Evolutionary conservation across 139 green algal species (phyloP), one percentile per base, ranked within the genome.

Genomic region (Closterium sp.): DNA sequence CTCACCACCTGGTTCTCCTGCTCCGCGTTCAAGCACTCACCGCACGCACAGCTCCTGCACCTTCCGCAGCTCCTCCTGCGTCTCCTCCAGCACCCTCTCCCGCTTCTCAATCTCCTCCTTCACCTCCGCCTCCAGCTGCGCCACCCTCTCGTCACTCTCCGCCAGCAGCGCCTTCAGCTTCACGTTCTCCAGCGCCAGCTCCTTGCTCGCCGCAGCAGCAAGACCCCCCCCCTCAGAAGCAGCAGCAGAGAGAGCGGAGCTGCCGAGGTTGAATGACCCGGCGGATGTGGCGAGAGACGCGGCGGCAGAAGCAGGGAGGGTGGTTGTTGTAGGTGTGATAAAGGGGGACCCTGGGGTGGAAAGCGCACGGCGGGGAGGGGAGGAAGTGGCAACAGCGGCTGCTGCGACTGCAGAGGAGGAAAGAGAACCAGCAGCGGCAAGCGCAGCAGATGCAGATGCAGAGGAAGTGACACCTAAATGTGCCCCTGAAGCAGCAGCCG

Each of bases 1-100:
- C 94, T 87, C 55, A 96, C 43, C 89, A 96, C 88, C 88, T 93
- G 88, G 88, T 93, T 93, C 81, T 95, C 89, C 92, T 94, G 90
- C 85, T 91, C 90, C 89, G 92, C 55, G 23, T 93, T 34, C 30
- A n/a, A n/a, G n/a, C 43, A 66, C 55, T 76, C 55, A 76, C 55
- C 55, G 55, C 4, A 19, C 55, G 55, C 55, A 76, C 55, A 76
- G 55, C 55, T 76, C 55, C 55, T 76, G 55, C 55, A 76, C 55
- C 12, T 76, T 76, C 12, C 55, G 2, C 1, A 76, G 55, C 55
- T 76, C 55, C 55, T 76, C 55, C 55, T 76, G 55, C 55, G 55
- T 76, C 55, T 76, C 55, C 55, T 76, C 55, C 55, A 76, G 55
- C 55, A 76, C 2, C 10, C 55, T 16, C 55, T 76, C 55, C 55